Percentiles rank a stretch among this genome's conserved stretches.
Evolutionary conservation across 805 yeast genomes (phyloP).

Genomic region (Danielia oregonensis): DNA sequence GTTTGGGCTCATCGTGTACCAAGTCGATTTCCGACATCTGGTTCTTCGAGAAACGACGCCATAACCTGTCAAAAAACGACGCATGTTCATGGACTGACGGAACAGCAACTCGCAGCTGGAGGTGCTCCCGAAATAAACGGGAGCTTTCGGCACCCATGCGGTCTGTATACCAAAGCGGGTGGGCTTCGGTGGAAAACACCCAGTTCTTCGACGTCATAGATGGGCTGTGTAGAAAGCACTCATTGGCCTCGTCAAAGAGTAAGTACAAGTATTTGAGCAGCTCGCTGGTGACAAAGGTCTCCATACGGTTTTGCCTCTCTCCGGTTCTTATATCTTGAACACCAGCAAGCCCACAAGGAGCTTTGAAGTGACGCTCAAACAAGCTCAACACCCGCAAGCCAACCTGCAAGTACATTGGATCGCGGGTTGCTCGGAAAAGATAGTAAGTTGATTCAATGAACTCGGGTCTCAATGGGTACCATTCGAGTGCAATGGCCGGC

Average conservation of each 20-base stretch:
- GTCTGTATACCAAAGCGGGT: constrained; percentile 72
- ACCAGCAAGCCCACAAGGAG: constrained; percentile 81
- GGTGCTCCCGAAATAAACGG: not conserved
- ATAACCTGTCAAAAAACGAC: constrained; percentile 1
- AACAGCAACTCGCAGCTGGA: not conserved
- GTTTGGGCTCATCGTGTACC: constrained; percentile 2
- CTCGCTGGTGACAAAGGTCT: constrained; percentile 84
- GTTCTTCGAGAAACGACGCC: constrained; percentile 1
- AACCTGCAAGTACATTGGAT: constrained; percentile 74
- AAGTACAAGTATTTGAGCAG: constrained; percentile 80
- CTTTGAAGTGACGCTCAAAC: constrained; percentile 48
- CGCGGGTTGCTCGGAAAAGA: constrained; percentile 77
- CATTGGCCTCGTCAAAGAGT: constrained; percentile 67
- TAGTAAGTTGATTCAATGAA: constrained; percentile 86
- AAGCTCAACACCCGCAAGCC: constrained; percentile 64
- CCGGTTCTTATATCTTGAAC: constrained; percentile 64
- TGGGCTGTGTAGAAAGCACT: constrained; percentile 30
- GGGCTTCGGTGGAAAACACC: constrained; percentile 87
- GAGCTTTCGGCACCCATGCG: constrained; percentile 12
- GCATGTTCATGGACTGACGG: constrained; percentile 1
- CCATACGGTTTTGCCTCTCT: constrained; percentile 75
- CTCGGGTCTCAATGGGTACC: constrained; percentile 94
- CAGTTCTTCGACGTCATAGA: constrained; percentile 46
- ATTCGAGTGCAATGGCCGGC: constrained; percentile 55
- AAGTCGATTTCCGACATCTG: constrained; percentile 10